These are phyloP conservation scores for Phytopythium aichiense DNA, from an alignment of 352 stramenopile genomes.

Conservation along the genomic window DNA sequence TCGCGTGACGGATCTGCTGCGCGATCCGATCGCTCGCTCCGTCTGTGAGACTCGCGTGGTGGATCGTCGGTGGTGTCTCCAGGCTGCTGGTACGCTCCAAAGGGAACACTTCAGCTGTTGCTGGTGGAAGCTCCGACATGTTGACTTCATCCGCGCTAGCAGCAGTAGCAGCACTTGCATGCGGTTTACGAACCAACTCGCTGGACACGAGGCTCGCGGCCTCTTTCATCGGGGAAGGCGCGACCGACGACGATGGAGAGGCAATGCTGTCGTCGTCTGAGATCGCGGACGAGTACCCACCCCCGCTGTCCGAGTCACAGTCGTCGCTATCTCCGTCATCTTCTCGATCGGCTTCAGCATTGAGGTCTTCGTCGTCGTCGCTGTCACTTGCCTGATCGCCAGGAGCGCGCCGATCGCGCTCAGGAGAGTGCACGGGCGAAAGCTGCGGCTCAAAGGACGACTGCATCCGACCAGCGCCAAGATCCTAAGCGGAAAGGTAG, in stretches of 20 bases:
- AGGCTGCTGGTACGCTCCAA: not conserved
- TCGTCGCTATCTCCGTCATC: not conserved
- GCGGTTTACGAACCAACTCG: not conserved
- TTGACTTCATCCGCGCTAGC: not conserved
- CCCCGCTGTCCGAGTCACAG: not conserved
- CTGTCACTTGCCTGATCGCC: not conserved
- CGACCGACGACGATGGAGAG: slow-evolving; percentile 1
- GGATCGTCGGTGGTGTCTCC: not conserved
- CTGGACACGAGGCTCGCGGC: not conserved
- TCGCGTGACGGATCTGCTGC: slow-evolving; percentile 48
- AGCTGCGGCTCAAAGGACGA: slow-evolving; percentile 1
- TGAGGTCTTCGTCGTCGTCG: not conserved
- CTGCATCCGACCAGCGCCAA: not conserved
- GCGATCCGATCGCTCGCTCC: slow-evolving; percentile 41
- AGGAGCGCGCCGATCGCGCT: not conserved
- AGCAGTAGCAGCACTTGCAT: not conserved
- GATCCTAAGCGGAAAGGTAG: not conserved
- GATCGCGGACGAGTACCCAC: not conserved
- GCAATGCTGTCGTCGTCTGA: slow-evolving; percentile 6
- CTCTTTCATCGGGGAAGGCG: slow-evolving; percentile 3
- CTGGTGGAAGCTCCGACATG: not conserved
- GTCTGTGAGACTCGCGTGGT: slow-evolving; percentile 15
- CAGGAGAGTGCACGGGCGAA: slow-evolving; percentile 4
- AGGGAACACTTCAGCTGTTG: not conserved
- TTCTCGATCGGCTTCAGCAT: not conserved